Conservation (phyloP, 345 rosid species). For the Bruguiera parviflora region DNA sequence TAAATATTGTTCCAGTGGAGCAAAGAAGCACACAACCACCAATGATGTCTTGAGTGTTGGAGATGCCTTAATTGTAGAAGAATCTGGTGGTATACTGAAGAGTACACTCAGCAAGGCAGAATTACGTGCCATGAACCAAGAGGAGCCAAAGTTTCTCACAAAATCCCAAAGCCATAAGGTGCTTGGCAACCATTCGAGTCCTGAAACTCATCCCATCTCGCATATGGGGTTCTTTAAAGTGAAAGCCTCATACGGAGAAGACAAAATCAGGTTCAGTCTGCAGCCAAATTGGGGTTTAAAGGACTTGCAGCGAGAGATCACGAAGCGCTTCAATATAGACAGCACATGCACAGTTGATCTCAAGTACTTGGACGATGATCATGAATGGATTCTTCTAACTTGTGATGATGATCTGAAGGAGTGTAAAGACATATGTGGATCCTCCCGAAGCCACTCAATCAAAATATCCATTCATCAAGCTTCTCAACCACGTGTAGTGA, state of each 20-base stretch:
- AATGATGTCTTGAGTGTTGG: slow-evolving; percentile 22
- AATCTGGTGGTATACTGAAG: slow-evolving; percentile 37
- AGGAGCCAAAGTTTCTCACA: slow-evolving; percentile 41
- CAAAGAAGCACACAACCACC: slow-evolving; percentile 38
- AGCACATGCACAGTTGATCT: slow-evolving; percentile 16
- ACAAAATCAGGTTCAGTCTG: slow-evolving; percentile 35
- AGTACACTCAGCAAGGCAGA: slow-evolving; percentile 52
- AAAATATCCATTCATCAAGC: slow-evolving; percentile 50
- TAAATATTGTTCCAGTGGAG: slow-evolving; percentile 60
- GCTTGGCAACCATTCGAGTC: slow-evolving; percentile 39
- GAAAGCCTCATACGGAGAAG: slow-evolving; percentile 65
- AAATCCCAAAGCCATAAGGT: slow-evolving; percentile 63
- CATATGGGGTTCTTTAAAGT: slow-evolving; percentile 37
- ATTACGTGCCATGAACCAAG: slow-evolving; percentile 38
- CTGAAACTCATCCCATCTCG: slow-evolving; percentile 33
- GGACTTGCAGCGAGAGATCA: slow-evolving; percentile 25
- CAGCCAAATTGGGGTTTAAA: slow-evolving; percentile 26
- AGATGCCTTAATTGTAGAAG: slow-evolving; percentile 30
- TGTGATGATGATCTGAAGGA: slow-evolving; percentile 64
- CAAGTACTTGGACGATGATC: slow-evolving; percentile 37
- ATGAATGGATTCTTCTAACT: slow-evolving; percentile 36
- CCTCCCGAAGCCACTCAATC: slow-evolving; percentile 46
- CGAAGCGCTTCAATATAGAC: slow-evolving; percentile 21
- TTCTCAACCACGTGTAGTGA: slow-evolving; percentile 28
- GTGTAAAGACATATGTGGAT: slow-evolving; percentile 62